These are phyloP conservation scores for Bipolaris bicolor DNA, from an alignment of 2,329 filamentous ascomycete genomes.

Conservation along the genomic window DNA sequence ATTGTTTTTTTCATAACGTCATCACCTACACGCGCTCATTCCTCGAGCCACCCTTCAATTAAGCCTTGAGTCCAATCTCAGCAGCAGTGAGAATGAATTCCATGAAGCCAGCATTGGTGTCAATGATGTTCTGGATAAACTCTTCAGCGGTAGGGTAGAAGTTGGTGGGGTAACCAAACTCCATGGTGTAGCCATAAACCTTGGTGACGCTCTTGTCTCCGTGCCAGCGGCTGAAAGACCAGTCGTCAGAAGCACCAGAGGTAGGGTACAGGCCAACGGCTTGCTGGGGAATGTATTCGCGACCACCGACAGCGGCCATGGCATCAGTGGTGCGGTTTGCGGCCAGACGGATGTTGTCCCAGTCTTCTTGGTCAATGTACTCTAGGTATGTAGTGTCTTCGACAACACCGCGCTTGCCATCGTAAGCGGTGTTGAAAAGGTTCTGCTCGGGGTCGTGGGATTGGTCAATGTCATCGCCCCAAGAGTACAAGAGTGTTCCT, in stretches of 20 bases:
- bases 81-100: slow-evolving; percentile 48
- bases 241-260: slow-evolving; percentile 48
- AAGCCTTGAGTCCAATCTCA: slow-evolving; percentile 41
- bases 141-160: slow-evolving; percentile 51
- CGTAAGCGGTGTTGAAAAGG: slow-evolving; percentile 59
- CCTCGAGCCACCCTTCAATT: neutral
- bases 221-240: slow-evolving; percentile 47
- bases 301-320: slow-evolving; percentile 46
- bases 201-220: slow-evolving; percentile 47
- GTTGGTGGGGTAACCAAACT: slow-evolving; percentile 51
- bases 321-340: slow-evolving; percentile 44
- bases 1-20: slow-evolving; percentile 3
- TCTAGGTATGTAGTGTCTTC: slow-evolving; percentile 59
- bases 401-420: slow-evolving; percentile 58
- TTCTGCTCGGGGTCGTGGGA: slow-evolving; percentile 55
- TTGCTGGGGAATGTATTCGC: slow-evolving; percentile 41
- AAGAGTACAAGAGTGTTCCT: slow-evolving; percentile 62
- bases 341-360: slow-evolving; percentile 40
- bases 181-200: slow-evolving; percentile 51
- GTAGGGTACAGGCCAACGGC: slow-evolving; percentile 49
- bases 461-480: slow-evolving; percentile 64
- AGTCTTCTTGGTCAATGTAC: slow-evolving; percentile 46
- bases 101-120: slow-evolving; percentile 53
- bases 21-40: neutral
- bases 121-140: slow-evolving; percentile 51